These are phyloP conservation scores for Somion occarium DNA, from an alignment of 1,284 basidiomycete species.

Conservation along the genomic window DNA sequence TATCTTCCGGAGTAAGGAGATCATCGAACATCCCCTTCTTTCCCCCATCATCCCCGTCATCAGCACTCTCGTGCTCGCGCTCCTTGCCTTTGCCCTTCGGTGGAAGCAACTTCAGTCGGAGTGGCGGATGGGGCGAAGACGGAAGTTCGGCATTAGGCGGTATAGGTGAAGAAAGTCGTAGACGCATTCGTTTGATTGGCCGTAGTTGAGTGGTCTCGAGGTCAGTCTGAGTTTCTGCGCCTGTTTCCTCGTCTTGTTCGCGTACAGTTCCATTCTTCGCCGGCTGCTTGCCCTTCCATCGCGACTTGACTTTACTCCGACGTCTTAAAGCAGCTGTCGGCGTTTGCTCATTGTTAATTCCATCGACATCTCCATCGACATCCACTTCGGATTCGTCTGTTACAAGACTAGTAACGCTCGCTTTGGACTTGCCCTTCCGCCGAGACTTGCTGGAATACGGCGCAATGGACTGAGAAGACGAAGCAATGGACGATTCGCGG, in stretches of 20 bases:
- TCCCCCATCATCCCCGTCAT: conserved; percentile 36
- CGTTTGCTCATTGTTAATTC: background rate
- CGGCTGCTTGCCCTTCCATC: conserved; percentile 10
- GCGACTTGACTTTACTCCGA: conserved; percentile 3
- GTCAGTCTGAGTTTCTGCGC: background rate
- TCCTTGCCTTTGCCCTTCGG: conserved; percentile 56
- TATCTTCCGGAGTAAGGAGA: conserved; percentile 64
- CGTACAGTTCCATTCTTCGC: conserved; percentile 12
- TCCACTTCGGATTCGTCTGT: conserved; percentile 25
- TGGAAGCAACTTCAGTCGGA: conserved; percentile 51
- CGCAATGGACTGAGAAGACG: conserved; percentile 37
- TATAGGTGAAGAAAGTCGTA: conserved; percentile 33
- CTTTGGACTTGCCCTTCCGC: conserved; percentile 28
- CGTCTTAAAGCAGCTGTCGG: background rate
- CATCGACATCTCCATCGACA: conserved; percentile 14
- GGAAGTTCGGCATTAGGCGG: conserved; percentile 23
- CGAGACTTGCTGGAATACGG: conserved; percentile 13
- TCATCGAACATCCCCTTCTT: conserved; percentile 76
- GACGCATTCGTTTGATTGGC: conserved; percentile 35
- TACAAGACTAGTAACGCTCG: conserved; percentile 8
- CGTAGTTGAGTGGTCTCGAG: conserved; percentile 11
- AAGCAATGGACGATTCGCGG: conserved; percentile 43
- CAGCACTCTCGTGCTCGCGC: conserved; percentile 53
- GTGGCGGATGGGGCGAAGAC: conserved; percentile 25
- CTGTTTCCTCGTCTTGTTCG: conserved; percentile 26